Evolutionary conservation across 345 rosid genomes (phyloP), one percentile per base, ranked within the genome.

Genomic region (Dipteronia sinensis): DNA sequence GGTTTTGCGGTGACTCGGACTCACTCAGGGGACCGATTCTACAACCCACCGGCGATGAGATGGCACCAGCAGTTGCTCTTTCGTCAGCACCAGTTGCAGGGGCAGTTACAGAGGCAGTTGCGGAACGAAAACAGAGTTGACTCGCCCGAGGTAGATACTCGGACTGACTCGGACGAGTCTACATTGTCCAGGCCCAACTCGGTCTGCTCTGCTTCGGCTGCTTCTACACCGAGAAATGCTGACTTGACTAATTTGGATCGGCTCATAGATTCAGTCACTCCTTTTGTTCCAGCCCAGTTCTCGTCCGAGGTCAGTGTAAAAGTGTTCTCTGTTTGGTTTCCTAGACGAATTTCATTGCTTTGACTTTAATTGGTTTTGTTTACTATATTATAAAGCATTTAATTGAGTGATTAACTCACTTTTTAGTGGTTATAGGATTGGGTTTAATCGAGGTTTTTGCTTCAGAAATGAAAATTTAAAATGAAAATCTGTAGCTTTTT

Each of bases 191-290:
- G 76, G 56, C 81, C 72, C 29, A 78, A 76, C 80, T 85, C 85
- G 46, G 81, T 56, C 34, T 69, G 80, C 77, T 83, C 84, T 13
- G 55, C 22, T 29, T 61, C 56, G 38, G 44, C 46, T n/a, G 58
- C 74, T 56, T 56, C 80, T 38, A 17, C 76, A 47, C 63, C 71
- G 34, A 25, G 46, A 62, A 40, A 47, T 66, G 31, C 65, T 9
- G 40, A 46, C 64, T 69, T 77, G 71, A 82, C 87, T 64, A 86
- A 90, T 79, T 84, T 90, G 83, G 91, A 88, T 84, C 88, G 93
- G 74, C 83, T 90, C 11, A 56, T 90, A 51, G 83, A 87, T 62
- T 76, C 88, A 25, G 88, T 88, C 72, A 85, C 88, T 64, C 93
- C 93, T 44, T 77, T 65, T 22, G 90, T 88, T 56, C 77, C 78